Conservation (phyloP, 148 eudicot species). For the Rhododendron simsii region DNA sequence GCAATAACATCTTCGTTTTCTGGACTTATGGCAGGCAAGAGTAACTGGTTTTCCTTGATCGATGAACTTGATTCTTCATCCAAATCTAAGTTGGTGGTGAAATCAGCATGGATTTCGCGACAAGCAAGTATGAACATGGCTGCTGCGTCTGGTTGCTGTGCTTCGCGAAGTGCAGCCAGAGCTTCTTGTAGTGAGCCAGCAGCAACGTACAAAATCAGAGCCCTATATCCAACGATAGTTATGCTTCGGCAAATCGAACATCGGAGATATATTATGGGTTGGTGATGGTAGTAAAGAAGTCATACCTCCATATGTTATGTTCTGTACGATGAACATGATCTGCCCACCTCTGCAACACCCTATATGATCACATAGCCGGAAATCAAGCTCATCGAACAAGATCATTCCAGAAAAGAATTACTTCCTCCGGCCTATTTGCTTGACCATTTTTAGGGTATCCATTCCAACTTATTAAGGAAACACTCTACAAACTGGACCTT, state of each 20-base stretch:
- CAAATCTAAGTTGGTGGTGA: slow-evolving; percentile 43
- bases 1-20: slow-evolving; percentile 75
- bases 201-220: slow-evolving; percentile 79
- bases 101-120: slow-evolving; percentile 75
- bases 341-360: slow-evolving; percentile 98
- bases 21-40: slow-evolving; percentile 56
- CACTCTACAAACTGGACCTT: background rate
- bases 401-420: background rate
- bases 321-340: slow-evolving; percentile 69
- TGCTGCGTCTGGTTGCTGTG: slow-evolving; percentile 96
- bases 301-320: slow-evolving; percentile 93
- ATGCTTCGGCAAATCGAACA: background rate
- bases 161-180: slow-evolving; percentile 79
- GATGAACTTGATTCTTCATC: slow-evolving; percentile 40
- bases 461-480: background rate
- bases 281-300: background rate
- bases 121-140: slow-evolving; percentile 88
- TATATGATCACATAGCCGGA: slow-evolving; percentile 24
- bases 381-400: slow-evolving; percentile 11
- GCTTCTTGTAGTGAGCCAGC: slow-evolving; percentile 94
- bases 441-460: background rate
- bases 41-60: slow-evolving; percentile 27
- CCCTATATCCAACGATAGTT: slow-evolving; percentile 45
- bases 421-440: background rate
- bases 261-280: background rate